These are phyloP conservation scores for Tetrahymena borealis DNA, from an alignment of 73 alveolate genomes.

Conservation along the genomic window DNA sequence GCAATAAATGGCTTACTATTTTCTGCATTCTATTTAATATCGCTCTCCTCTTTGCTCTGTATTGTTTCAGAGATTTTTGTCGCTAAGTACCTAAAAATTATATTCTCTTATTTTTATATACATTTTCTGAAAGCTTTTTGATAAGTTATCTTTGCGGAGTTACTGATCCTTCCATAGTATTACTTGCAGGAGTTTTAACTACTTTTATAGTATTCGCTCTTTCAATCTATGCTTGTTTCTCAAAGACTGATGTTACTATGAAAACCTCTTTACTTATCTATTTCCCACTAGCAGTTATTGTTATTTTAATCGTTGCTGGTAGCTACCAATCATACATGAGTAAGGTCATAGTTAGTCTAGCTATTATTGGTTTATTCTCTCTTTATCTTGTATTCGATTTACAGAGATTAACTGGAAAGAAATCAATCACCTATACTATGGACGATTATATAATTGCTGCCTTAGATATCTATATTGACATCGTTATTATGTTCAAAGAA, in stretches of 20 bases:
- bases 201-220: not conserved
- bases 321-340: not conserved
- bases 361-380: not conserved
- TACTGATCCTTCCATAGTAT: not conserved
- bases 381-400: not conserved
- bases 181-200: not conserved
- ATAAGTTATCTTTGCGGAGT: not conserved
- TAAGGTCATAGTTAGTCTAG: not conserved
- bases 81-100: not conserved
- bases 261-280: not conserved
- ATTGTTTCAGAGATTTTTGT: not conserved
- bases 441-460: not conserved
- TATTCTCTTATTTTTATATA: not conserved
- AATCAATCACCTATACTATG: not conserved
- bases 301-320: not conserved
- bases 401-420: not conserved
- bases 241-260: not conserved
- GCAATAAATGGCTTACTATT: not conserved
- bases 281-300: not conserved
- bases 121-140: not conserved
- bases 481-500: not conserved
- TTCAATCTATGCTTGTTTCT: not conserved
- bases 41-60: not conserved
- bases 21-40: not conserved
- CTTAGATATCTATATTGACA: not conserved